phyloP scores from a whole-genome alignment of 495 filamentous ascomycete genomes.

The Penicillium tannophilum region DNA sequence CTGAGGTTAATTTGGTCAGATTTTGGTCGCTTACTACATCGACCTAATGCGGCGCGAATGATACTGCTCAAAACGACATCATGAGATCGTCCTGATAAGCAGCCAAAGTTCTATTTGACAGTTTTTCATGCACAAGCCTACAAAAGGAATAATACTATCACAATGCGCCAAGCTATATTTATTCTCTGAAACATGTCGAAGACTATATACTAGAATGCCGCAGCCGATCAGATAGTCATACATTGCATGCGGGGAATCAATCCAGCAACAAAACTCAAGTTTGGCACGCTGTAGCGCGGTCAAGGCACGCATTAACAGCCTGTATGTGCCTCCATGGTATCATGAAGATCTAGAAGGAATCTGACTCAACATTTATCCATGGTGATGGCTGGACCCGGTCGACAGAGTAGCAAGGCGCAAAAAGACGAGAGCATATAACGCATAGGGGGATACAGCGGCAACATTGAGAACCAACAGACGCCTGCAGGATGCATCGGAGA shows the following conservation, averaged over 20 bases:
- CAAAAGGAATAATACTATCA: neutral
- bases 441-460: conserved; percentile 26
- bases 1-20: neutral
- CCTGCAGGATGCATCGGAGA: conserved; percentile 50
- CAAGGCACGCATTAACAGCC: conserved; percentile 12
- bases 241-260: conserved; percentile 32
- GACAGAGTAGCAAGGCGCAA: conserved; percentile 24
- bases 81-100: neutral
- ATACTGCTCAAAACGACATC: neutral
- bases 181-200: conserved; percentile 21
- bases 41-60: neutral
- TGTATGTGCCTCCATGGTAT: conserved; percentile 19
- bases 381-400: conserved; percentile 7
- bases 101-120: no score
- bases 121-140: neutral
- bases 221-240: conserved; percentile 30
- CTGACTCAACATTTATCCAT: conserved; percentile 28
- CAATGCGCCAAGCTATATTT: conserved; percentile 16
- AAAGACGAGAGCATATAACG: conserved; percentile 23
- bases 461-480: conserved; percentile 47
- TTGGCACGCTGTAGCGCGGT: neutral
- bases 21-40: neutral
- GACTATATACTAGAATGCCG: conserved; percentile 40
- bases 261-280: conserved; percentile 13
- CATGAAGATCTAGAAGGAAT: conserved; percentile 25